These are phyloP conservation scores for Cercospora sp. DNA, from an alignment of 2,329 filamentous ascomycete genomes.

Conservation along the genomic window DNA sequence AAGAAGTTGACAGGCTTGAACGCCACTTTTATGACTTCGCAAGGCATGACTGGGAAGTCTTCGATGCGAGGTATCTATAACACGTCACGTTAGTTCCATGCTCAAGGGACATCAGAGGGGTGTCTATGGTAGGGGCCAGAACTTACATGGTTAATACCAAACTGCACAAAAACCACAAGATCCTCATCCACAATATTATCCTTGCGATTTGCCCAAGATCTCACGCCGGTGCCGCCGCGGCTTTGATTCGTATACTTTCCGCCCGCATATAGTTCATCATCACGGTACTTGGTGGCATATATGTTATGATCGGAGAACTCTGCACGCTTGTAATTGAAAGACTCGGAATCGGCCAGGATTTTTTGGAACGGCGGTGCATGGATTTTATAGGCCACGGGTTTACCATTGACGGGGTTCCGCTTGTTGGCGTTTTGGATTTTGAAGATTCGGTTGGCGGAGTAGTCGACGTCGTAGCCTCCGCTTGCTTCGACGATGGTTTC, in stretches of 20 bases:
- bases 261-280: constrained; percentile 60
- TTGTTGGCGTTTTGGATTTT: constrained; percentile 51
- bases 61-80: constrained; percentile 54
- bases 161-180: constrained; percentile 59
- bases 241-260: constrained; percentile 58
- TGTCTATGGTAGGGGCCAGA: constrained; percentile 36
- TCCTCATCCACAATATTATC: constrained; percentile 59
- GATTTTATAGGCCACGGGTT: constrained; percentile 54
- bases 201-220: constrained; percentile 53
- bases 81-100: constrained; percentile 36
- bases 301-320: constrained; percentile 61
- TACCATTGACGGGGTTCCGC: constrained; percentile 50
- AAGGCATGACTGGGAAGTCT: constrained; percentile 61
- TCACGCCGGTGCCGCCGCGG: constrained; percentile 51
- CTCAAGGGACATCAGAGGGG: constrained; percentile 58
- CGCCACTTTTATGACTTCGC: constrained; percentile 57
- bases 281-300: constrained; percentile 59
- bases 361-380: constrained; percentile 52
- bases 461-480: constrained; percentile 52
- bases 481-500: constrained; percentile 52
- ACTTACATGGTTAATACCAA: constrained; percentile 56
- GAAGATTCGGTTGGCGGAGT: constrained; percentile 48
- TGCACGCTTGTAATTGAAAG: constrained; percentile 58
- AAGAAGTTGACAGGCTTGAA: constrained; percentile 62
- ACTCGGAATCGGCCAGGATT: constrained; percentile 54